A percentile compares a stretch with the other conserved stretches of the same genome.
These are phyloP conservation scores for Xylaria curta DNA, from an alignment of 495 filamentous ascomycete genomes.

Conservation along the genomic window DNA sequence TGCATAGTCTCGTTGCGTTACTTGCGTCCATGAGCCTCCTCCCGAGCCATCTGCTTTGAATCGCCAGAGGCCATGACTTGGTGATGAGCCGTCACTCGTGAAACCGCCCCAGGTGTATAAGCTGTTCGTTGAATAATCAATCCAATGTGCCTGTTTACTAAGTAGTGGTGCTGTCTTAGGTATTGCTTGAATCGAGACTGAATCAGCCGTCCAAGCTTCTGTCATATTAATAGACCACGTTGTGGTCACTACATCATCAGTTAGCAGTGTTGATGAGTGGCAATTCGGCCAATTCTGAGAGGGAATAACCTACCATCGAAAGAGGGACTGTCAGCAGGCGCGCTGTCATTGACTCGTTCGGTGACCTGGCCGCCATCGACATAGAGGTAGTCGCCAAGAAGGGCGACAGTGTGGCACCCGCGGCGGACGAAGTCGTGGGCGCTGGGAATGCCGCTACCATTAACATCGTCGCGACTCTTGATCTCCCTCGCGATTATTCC, in stretches of 20 bases:
- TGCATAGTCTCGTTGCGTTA: conserved; percentile 34
- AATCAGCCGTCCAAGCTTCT: conserved; percentile 43
- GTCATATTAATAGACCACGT: conserved; percentile 48
- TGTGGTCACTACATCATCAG: conserved; percentile 34
- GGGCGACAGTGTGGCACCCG: conserved; percentile 34
- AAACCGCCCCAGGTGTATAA: conserved; percentile 50
- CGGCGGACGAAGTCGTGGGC: conserved; percentile 37
- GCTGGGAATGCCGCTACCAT: conserved; percentile 24
- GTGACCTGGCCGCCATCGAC: conserved; percentile 42
- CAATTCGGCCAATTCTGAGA: not conserved
- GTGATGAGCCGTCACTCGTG: conserved; percentile 23
- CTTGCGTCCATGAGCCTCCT: conserved; percentile 45
- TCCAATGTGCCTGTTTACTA: conserved; percentile 40
- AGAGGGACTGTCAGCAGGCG: conserved; percentile 27
- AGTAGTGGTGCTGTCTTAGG: conserved; percentile 32
- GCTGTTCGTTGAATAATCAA: conserved; percentile 31
- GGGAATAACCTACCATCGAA: conserved; percentile 16
- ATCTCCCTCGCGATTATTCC: conserved; percentile 30
- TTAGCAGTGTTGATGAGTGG: not conserved
- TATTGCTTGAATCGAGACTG: conserved; percentile 37
- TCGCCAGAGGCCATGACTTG: conserved; percentile 39
- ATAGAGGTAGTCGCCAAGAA: conserved; percentile 38
- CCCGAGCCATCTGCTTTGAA: conserved; percentile 44
- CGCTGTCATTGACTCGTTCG: conserved; percentile 31
- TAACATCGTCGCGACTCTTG: conserved; percentile 30